Evolutionary conservation across 2,329 filamentous ascomycete species (phyloP).

Genomic region (Orbilia brochopaga): DNA sequence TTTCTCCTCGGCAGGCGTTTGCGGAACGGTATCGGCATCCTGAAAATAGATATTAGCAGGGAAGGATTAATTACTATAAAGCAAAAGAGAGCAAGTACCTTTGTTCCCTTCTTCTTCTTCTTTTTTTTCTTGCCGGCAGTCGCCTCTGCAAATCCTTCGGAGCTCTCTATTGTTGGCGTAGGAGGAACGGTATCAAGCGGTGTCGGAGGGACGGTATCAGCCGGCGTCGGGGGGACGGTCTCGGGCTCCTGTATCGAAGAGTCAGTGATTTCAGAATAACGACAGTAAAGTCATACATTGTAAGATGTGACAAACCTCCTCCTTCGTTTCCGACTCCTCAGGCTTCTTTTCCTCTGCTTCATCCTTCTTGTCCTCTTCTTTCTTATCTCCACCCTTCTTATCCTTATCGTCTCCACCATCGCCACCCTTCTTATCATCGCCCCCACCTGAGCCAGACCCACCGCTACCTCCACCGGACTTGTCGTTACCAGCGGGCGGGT

Average conservation of each 20-base stretch:
- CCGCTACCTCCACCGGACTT: constrained; percentile 20
- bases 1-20: constrained; percentile 39
- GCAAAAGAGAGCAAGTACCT: constrained; percentile 15
- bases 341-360: constrained; percentile 25
- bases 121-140: constrained; percentile 17
- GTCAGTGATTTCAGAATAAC: constrained; percentile 11
- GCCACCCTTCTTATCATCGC: constrained; percentile 33
- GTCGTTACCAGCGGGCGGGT: constrained; percentile 17
- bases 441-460: constrained; percentile 32
- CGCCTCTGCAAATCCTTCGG: constrained; percentile 4
- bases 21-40: constrained; percentile 26
- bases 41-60: constrained; percentile 13
- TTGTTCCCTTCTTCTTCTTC: constrained; percentile 27
- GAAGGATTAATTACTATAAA: background rate
- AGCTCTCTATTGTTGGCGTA: constrained; percentile 27
- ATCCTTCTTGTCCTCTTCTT: constrained; percentile 12
- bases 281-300: constrained; percentile 1
- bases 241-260: constrained; percentile 34
- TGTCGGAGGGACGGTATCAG: constrained; percentile 31
- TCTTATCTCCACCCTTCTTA: constrained; percentile 16
- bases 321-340: constrained; percentile 35
- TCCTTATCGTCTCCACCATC: constrained; percentile 33
- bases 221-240: constrained; percentile 31
- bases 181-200: constrained; percentile 31
- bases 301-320: constrained; percentile 18